These are phyloP conservation scores for Tremella mesenterica DNA, from an alignment of 768 basidiomycete genomes.

Conservation along the genomic window DNA sequence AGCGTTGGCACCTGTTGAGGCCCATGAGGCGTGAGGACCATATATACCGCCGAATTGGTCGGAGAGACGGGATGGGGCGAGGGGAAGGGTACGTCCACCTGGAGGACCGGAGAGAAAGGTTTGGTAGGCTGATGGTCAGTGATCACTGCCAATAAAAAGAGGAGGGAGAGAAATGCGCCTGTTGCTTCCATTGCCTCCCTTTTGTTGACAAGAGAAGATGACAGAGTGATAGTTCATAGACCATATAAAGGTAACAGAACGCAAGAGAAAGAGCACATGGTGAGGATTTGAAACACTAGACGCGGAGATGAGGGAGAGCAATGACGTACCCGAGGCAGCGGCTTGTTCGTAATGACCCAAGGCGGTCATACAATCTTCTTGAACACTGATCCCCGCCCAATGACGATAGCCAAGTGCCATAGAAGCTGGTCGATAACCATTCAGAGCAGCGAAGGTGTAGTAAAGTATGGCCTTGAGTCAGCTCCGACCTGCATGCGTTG, in stretches of 20 bases:
- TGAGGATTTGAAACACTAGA: conserved; percentile 8
- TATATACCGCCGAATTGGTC: conserved; percentile 89
- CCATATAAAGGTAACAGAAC: too few species aligned
- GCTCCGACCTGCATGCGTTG: neutral
- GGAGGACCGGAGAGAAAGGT: conserved; percentile 78
- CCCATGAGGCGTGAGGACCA: conserved; percentile 87
- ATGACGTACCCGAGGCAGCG: conserved; percentile 62
- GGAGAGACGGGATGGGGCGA: conserved; percentile 70
- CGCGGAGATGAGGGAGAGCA: neutral
- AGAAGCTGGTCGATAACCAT: conserved; percentile 75
- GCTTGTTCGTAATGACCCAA: conserved; percentile 82
- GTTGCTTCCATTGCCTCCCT: neutral
- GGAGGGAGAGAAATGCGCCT: neutral
- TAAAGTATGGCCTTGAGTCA: conserved; percentile 63
- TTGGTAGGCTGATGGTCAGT: conserved; percentile 58
- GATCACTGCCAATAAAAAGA: conserved; percentile 2
- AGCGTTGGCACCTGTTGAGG: conserved; percentile 70
- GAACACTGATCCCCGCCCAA: conserved; percentile 89
- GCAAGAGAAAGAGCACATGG: neutral
- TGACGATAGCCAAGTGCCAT: conserved; percentile 90
- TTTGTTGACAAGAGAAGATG: too few species aligned
- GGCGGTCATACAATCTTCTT: conserved; percentile 74
- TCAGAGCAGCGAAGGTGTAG: conserved; percentile 87
- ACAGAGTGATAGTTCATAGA: too few species aligned
- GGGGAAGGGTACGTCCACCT: conserved; percentile 76